Evolutionary conservation across 495 filamentous ascomycete species (phyloP).

Genomic region (Hypomontagnella monticulosa): DNA sequence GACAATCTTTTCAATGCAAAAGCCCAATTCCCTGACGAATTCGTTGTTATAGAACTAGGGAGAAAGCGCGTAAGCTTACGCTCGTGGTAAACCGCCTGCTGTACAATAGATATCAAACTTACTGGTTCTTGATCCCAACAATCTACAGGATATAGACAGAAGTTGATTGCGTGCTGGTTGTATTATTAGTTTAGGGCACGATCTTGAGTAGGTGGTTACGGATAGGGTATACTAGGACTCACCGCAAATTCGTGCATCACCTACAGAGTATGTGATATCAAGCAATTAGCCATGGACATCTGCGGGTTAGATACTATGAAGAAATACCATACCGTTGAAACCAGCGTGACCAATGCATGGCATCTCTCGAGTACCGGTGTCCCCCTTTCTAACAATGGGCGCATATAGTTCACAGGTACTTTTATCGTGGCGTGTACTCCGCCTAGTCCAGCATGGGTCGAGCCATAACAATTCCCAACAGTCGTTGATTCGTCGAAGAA

Average conservation of each 20-base stretch:
- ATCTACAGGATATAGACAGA: background rate
- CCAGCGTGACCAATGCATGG: background rate
- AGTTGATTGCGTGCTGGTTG: conserved; percentile 6
- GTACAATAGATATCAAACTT: background rate
- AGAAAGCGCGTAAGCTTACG: background rate
- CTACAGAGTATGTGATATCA: background rate
- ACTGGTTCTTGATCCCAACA: conserved; percentile 6
- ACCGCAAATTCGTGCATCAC: conserved; percentile 12
- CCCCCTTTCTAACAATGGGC: background rate
- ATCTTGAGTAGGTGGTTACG: background rate
- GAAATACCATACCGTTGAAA: background rate
- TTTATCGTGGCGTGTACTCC: no score
- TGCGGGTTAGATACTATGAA: background rate
- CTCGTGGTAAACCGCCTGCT: background rate
- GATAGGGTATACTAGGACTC: background rate
- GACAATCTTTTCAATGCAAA: background rate
- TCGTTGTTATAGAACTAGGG: conserved; percentile 7
- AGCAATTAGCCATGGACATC: background rate
- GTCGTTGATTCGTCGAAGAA: conserved; percentile 6
- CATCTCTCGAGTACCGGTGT: background rate
- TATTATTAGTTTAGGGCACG: background rate
- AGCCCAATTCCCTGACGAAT: conserved; percentile 9
- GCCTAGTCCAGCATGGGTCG: no score
- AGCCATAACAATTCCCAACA: no score
- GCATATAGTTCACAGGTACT: background rate